phyloP scores from a whole-genome alignment of 345 rosid species.

The Carallia pectinifolia region DNA sequence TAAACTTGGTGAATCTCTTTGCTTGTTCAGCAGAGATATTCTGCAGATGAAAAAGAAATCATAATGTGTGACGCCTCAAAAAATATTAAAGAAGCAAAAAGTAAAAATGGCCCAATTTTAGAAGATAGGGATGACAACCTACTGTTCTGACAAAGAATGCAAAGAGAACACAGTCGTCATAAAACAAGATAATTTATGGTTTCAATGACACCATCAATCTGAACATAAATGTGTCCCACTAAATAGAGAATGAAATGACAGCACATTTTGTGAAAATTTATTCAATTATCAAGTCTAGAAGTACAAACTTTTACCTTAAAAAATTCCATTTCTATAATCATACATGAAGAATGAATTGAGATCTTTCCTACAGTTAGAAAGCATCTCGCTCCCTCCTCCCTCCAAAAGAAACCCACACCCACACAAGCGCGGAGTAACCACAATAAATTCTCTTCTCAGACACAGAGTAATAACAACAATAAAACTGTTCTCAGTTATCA shows the following conservation, averaged over 20 bases:
- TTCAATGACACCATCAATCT: neutral
- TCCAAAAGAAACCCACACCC: neutral
- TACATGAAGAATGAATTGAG: no score
- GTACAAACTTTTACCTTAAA: no score
- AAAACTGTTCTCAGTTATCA: neutral
- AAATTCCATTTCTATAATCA: no score
- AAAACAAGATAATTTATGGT: neutral
- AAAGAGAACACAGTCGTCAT: neutral
- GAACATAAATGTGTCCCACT: neutral
- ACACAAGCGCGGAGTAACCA: no score
- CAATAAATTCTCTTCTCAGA: neutral
- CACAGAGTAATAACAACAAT: neutral
- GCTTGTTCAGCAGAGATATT: neutral
- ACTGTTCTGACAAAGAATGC: neutral
- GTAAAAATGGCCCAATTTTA: neutral
- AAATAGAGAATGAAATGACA: no score
- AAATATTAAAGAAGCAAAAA: neutral
- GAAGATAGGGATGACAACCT: neutral
- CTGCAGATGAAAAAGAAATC: neutral
- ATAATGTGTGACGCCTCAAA: neutral
- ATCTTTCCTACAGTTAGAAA: neutral
- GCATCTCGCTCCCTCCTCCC: neutral
- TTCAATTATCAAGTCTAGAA: no score
- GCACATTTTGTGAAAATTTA: no score
- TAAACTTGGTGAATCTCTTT: neutral